Evolutionary conservation across 352 stramenopile species (phyloP), one percentile per base, ranked within the genome.

Genomic region (Globisporangium irregulare): DNA sequence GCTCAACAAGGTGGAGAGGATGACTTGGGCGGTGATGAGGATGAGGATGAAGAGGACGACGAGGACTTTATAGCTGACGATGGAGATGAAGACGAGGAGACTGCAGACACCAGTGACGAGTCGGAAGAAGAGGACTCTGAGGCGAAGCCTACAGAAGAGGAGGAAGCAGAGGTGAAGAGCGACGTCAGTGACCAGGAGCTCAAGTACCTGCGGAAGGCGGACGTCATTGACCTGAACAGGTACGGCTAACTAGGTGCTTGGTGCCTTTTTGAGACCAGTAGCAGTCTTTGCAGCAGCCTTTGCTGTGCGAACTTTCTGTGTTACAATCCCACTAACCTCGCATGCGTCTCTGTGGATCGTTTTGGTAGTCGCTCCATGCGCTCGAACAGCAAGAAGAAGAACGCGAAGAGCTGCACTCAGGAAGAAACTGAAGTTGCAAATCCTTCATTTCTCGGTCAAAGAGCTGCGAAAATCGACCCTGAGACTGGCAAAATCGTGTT

Each of bases 201-300:
- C 56, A 66, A 75, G 56, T 89, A 75, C 62, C 71, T 89, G 24
- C 74, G 70, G 38, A 81, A 79, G 59, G 73, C 81, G 64, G 78
- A 84, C 48, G 78, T 87, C 61, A 87, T 87, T 24, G 70, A 86
- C 27, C 51, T 64, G 24, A 75, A 87, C 61, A 71, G 81, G 80
- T 89, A 73, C 48, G 78, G 1, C 10, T 22, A 12, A 24, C 4
- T 32, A 32, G 29, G 3, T 32, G 8, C 29, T 32, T 32, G 29
- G 29, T 32, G 29, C 29, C 29, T 15, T 43, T 15, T 15, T 43
- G 36, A 43, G 36, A 4, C 36, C 36, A 43, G 36, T 12, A 43
- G 36, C 36, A 43, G 34, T 41, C 9, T 43, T 15, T 43, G 12
- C 36, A 32, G 29, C 29, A 32, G 29, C 29, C 29, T 32, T 32